A percentile compares a stretch with the other conserved stretches of the same genome.
Conservation (phyloP, 2,329 filamentous ascomycete species). For the Pyricularia sp. region DNA sequence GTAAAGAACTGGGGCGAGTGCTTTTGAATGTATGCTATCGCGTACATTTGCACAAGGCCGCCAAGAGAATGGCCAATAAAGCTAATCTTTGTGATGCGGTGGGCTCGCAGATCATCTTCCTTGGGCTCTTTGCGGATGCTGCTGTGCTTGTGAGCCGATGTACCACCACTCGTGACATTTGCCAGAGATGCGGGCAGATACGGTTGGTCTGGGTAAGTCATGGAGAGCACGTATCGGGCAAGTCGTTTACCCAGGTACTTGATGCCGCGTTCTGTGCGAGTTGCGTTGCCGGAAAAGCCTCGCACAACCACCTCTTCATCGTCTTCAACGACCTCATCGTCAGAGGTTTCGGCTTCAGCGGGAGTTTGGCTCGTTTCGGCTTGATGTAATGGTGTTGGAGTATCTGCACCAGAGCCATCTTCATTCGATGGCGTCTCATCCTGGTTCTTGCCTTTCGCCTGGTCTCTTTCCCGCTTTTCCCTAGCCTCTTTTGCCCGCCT, state of each 20-base stretch:
- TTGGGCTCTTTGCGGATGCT: slow-evolving; percentile 35
- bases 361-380: slow-evolving; percentile 8
- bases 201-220: slow-evolving; percentile 92
- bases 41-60: slow-evolving; percentile 85
- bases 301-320: slow-evolving; percentile 83
- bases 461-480: slow-evolving; percentile 32
- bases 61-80: slow-evolving; percentile 90
- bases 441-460: slow-evolving; percentile 9
- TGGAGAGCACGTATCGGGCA: slow-evolving; percentile 78
- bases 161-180: slow-evolving; percentile 19
- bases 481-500: slow-evolving; percentile 39
- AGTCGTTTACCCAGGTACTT: slow-evolving; percentile 94
- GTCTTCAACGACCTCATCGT: slow-evolving; percentile 51
- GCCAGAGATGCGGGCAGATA: slow-evolving; percentile 59
- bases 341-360: neutral
- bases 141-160: slow-evolving; percentile 35
- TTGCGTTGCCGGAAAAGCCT: slow-evolving; percentile 83
- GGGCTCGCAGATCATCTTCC: slow-evolving; percentile 42
- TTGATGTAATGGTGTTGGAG: neutral
- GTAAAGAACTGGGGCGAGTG: slow-evolving; percentile 89
- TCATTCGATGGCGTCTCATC: slow-evolving; percentile 9
- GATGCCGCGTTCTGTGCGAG: slow-evolving; percentile 86
- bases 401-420: neutral
- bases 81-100: slow-evolving; percentile 87
- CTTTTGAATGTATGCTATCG: slow-evolving; percentile 92